Conservation (phyloP, 768 basidiomycete species). For the Amanita pallidorosea region DNA sequence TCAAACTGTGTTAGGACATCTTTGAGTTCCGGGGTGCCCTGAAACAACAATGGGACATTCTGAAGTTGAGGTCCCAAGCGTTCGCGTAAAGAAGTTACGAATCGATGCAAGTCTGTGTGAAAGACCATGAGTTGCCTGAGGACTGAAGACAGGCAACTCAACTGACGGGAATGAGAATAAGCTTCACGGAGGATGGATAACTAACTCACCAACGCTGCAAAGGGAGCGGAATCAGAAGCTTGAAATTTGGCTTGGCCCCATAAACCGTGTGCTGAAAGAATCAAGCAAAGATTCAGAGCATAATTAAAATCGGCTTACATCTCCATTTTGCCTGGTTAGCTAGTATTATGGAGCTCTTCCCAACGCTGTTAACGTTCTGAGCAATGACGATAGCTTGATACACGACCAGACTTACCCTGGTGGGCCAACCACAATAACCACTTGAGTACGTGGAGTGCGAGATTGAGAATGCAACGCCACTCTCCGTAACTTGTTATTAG, state of each 20-base stretch:
- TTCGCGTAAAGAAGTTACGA: slow-evolving; percentile 46
- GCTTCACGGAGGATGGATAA: slow-evolving; percentile 2
- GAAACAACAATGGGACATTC: slow-evolving; percentile 60
- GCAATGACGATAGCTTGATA: not conserved
- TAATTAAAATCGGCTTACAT: slow-evolving; percentile 23
- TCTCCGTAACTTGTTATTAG: slow-evolving; percentile 33
- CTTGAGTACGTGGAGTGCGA: slow-evolving; percentile 41
- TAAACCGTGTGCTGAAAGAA: slow-evolving; percentile 43
- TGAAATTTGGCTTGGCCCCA: slow-evolving; percentile 76
- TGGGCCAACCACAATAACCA: slow-evolving; percentile 51
- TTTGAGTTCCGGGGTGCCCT: slow-evolving; percentile 58
- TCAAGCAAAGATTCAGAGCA: slow-evolving; percentile 7
- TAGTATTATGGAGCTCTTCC: slow-evolving; percentile 65
- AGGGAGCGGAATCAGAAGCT: slow-evolving; percentile 54
- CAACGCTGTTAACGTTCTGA: slow-evolving; percentile 29
- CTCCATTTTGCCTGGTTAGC: slow-evolving; percentile 67
- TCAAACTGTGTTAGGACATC: slow-evolving; percentile 51
- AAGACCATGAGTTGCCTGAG: slow-evolving; percentile 69
- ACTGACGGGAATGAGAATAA: slow-evolving; percentile 20
- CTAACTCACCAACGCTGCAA: slow-evolving; percentile 44
- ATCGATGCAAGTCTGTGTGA: slow-evolving; percentile 57
- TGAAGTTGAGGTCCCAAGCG: slow-evolving; percentile 60
- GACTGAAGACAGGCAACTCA: slow-evolving; percentile 60
- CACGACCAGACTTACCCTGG: slow-evolving; percentile 36
- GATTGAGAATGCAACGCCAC: slow-evolving; percentile 31